Conservation (phyloP, 768 basidiomycete genomes). For the Boletus coccyginus region DNA sequence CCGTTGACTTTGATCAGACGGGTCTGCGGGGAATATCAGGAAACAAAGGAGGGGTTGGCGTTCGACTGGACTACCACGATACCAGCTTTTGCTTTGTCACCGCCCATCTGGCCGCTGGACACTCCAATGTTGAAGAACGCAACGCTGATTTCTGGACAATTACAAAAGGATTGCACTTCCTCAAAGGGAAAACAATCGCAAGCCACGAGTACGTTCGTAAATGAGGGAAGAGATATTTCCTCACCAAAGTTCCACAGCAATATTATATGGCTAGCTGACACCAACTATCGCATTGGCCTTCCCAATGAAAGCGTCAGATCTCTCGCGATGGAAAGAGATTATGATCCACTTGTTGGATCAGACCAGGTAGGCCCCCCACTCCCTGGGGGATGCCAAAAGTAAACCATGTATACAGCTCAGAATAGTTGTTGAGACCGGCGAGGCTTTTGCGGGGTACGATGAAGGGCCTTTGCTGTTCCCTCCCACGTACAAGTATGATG, state of each 20-base stretch:
- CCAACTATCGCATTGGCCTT: conserved; percentile 91
- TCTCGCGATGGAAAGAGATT: conserved; percentile 61
- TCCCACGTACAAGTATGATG: conserved; percentile 92
- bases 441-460: conserved; percentile 77
- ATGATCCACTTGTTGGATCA: conserved; percentile 69
- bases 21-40: conserved; percentile 92
- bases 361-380: conserved; percentile 69
- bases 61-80: conserved; percentile 88
- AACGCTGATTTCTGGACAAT: conserved; percentile 94
- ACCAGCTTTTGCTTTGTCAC: conserved; percentile 95
- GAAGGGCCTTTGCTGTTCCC: conserved; percentile 91
- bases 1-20: conserved; percentile 47
- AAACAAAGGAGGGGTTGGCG: conserved; percentile 95
- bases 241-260: conserved; percentile 52
- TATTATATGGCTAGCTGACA: conserved; percentile 91
- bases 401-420: conserved; percentile 51
- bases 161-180: conserved; percentile 76
- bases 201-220: conserved; percentile 76
- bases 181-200: conserved; percentile 82
- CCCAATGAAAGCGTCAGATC: conserved; percentile 77
- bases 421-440: conserved; percentile 65
- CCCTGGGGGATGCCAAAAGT: neutral
- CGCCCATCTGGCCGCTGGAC: conserved; percentile 96
- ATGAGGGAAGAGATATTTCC: neutral
- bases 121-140: conserved; percentile 83